These are phyloP conservation scores for Linnemannia elongata DNA, from an alignment of 192 early-diverging fungal species.

Conservation along the genomic window DNA sequence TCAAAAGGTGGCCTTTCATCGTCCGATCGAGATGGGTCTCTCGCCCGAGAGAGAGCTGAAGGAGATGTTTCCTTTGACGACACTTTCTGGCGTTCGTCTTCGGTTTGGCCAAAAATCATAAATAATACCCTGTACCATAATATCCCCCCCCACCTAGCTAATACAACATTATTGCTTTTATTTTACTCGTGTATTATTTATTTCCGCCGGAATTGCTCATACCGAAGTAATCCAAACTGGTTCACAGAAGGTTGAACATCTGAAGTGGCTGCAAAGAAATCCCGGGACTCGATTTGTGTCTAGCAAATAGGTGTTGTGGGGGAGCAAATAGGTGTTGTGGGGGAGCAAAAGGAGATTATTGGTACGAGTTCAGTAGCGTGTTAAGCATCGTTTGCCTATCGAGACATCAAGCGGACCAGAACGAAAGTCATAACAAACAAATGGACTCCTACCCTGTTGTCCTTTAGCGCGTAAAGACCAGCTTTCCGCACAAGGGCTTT, in stretches of 20 bases:
- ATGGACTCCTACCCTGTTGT: slow-evolving; percentile 27
- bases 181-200: neutral
- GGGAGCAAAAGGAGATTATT: neutral
- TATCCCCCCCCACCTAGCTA: neutral
- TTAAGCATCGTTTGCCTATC: neutral
- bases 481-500: slow-evolving; percentile 72
- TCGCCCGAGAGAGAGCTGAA: neutral
- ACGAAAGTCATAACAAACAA: neutral
- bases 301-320: neutral
- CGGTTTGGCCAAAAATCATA: neutral
- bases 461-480: slow-evolving; percentile 65
- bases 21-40: neutral
- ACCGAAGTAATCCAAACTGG: slow-evolving; percentile 37
- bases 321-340: neutral
- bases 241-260: slow-evolving; percentile 47
- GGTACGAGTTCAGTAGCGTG: neutral
- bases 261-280: slow-evolving; percentile 38
- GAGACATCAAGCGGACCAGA: too few species aligned
- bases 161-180: neutral
- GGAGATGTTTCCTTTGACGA: neutral
- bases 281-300: slow-evolving; percentile 40
- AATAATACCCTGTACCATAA: neutral
- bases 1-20: neutral
- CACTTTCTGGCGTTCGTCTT: neutral
- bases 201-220: slow-evolving; percentile 38